These are phyloP conservation scores for Irpex lacteus DNA, from an alignment of 1,284 basidiomycete species.

Conservation along the genomic window DNA sequence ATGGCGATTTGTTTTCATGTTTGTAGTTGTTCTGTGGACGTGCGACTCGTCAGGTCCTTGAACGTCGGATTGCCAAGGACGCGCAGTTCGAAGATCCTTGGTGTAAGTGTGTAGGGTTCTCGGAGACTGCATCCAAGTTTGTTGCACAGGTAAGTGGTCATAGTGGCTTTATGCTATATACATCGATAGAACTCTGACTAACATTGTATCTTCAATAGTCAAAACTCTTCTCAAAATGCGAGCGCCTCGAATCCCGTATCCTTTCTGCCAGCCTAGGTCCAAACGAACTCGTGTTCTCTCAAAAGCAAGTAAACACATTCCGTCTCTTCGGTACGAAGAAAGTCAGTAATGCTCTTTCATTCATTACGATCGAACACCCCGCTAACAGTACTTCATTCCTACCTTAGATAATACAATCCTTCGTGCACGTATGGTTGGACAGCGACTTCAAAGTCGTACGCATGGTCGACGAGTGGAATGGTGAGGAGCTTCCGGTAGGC, in stretches of 20 bases:
- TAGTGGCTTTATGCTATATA: no score
- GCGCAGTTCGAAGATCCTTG: conserved; percentile 64
- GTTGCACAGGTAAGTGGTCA: conserved; percentile 50
- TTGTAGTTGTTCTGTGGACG: conserved; percentile 50
- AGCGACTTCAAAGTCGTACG: conserved; percentile 57
- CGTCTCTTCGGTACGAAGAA: conserved; percentile 51
- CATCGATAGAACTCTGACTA: neutral
- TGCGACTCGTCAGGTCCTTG: conserved; percentile 54
- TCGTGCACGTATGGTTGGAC: conserved; percentile 64
- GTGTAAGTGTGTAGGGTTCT: conserved; percentile 46
- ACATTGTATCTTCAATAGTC: conserved; percentile 35
- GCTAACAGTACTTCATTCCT: no score
- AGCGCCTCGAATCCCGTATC: conserved; percentile 49
- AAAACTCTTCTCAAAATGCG: conserved; percentile 50
- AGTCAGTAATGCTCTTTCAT: conserved; percentile 28
- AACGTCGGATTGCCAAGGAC: conserved; percentile 54
- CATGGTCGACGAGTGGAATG: conserved; percentile 63
- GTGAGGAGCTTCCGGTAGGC: conserved; percentile 47
- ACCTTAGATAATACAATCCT: conserved; percentile 52
- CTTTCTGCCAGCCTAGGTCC: conserved; percentile 55
- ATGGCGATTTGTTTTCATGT: neutral
- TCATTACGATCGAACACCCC: no score
- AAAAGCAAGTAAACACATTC: conserved; percentile 60
- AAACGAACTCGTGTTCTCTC: conserved; percentile 56
- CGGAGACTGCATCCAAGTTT: conserved; percentile 46